These are phyloP conservation scores for Erodium texanum DNA, from an alignment of 441 rosid genomes.

Conservation along the genomic window DNA sequence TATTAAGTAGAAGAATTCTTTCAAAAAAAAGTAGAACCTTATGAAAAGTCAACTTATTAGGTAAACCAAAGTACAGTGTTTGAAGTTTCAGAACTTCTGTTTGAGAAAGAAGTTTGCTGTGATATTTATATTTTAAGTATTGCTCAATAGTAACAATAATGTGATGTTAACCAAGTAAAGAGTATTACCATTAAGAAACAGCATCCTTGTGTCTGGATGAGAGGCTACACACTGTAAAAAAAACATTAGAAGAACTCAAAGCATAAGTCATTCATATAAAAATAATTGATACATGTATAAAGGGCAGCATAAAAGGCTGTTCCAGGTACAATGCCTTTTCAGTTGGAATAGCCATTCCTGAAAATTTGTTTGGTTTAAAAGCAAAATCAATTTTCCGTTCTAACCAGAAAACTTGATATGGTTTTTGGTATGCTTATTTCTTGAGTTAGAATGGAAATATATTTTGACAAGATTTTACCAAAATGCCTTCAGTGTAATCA, in stretches of 20 bases:
- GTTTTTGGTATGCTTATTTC: too few species aligned
- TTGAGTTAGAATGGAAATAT: too few species aligned
- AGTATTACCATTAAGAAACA: slow-evolving; percentile 82
- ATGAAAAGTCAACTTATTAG: not conserved
- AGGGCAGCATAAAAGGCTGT: not conserved
- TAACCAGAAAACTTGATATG: not conserved
- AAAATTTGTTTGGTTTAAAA: not conserved
- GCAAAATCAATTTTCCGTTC: not conserved
- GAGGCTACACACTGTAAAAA: slow-evolving; percentile 90
- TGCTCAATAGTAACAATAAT: slow-evolving; percentile 8
- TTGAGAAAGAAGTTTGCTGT: too few species aligned
- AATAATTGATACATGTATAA: slow-evolving; percentile 12
- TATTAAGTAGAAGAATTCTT: not conserved
- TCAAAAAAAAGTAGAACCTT: too few species aligned
- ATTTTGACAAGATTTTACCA: too few species aligned
- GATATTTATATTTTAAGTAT: not conserved
- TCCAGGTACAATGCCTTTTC: not conserved
- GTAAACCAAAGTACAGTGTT: not conserved
- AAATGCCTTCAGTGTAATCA: too few species aligned
- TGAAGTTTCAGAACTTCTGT: not conserved
- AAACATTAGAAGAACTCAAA: slow-evolving; percentile 10
- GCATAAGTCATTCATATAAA: slow-evolving; percentile 14
- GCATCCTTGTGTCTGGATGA: slow-evolving; percentile 92
- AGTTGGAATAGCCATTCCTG: not conserved
- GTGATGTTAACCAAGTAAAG: slow-evolving; percentile 14